These are phyloP conservation scores for Teunomyces pallodes DNA, from an alignment of 805 yeast species.

Conservation along the genomic window DNA sequence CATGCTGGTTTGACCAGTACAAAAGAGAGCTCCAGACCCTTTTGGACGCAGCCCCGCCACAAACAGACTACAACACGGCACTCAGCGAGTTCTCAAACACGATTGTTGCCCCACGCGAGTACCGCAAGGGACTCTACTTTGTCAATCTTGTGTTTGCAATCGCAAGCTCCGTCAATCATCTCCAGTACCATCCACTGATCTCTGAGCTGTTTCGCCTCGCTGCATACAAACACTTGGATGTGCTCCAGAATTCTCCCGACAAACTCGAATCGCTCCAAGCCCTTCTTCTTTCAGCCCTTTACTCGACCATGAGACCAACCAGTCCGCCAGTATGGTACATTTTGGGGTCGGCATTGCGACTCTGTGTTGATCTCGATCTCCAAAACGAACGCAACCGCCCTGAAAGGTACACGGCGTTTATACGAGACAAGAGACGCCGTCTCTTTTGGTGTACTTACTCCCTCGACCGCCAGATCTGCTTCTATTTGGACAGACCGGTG, in stretches of 20 bases:
- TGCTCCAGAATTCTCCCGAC: constrained; percentile 56
- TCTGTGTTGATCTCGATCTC: constrained; percentile 80
- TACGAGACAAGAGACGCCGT: constrained; percentile 58
- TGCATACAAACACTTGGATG: constrained; percentile 58
- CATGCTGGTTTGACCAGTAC: constrained; percentile 44
- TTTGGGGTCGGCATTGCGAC: constrained; percentile 72
- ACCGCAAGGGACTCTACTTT: constrained; percentile 61
- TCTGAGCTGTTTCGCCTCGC: constrained; percentile 70
- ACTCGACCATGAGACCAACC: constrained; percentile 84
- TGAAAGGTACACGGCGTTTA: constrained; percentile 46
- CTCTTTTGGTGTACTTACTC: constrained; percentile 87
- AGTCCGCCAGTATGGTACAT: constrained; percentile 93
- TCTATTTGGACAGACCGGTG: constrained; percentile 83
- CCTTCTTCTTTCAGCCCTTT: constrained; percentile 61
- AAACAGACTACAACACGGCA: constrained; percentile 5
- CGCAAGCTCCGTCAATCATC: constrained; percentile 69
- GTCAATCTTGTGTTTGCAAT: constrained; percentile 77
- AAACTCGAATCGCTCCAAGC: constrained; percentile 74
- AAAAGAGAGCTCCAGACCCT: constrained; percentile 24
- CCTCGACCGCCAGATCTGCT: constrained; percentile 80
- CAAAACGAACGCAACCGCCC: constrained; percentile 57
- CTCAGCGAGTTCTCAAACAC: constrained; percentile 28
- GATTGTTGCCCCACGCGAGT: constrained; percentile 45
- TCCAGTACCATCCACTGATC: constrained; percentile 61
- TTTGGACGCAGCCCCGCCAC: constrained; percentile 6